Conservation (phyloP, 306 rosid species). For the Casuarina cunninghamiana region DNA sequence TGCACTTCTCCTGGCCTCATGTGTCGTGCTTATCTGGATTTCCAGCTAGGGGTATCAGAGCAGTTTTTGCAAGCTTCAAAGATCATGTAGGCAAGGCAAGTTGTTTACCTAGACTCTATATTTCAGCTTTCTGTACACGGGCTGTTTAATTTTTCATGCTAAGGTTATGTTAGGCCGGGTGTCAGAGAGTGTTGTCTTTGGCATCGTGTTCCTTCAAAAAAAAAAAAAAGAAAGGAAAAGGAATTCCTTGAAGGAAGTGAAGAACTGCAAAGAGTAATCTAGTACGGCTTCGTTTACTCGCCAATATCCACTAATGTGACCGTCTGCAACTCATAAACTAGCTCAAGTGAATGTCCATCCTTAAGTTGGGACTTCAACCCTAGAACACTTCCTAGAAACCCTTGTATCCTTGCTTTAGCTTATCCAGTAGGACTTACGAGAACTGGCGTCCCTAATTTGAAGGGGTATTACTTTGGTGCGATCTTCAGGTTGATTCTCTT, state of each 20-base stretch:
- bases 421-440: background rate
- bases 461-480: background rate
- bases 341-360: background rate
- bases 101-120: background rate
- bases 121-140: background rate
- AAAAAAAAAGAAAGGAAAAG: background rate
- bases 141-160: background rate
- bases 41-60: constrained; percentile 75
- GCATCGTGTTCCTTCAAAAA: background rate
- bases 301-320: background rate
- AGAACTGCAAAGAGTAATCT: too few relatives aligned
- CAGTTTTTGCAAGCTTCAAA: constrained; percentile 61
- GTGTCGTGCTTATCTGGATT: constrained; percentile 68
- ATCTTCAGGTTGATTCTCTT: background rate
- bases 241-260: background rate
- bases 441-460: background rate
- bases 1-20: constrained; percentile 86
- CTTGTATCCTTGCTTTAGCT: background rate
- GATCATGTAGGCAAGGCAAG: constrained; percentile 62
- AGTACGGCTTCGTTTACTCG: too few relatives aligned
- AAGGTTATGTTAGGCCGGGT: background rate
- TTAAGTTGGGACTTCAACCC: background rate
- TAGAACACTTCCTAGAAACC: background rate
- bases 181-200: background rate
- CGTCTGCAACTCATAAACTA: background rate